phyloP scores from a whole-genome alignment of 441 rosid species.

The Gossypium gossypioides region DNA sequence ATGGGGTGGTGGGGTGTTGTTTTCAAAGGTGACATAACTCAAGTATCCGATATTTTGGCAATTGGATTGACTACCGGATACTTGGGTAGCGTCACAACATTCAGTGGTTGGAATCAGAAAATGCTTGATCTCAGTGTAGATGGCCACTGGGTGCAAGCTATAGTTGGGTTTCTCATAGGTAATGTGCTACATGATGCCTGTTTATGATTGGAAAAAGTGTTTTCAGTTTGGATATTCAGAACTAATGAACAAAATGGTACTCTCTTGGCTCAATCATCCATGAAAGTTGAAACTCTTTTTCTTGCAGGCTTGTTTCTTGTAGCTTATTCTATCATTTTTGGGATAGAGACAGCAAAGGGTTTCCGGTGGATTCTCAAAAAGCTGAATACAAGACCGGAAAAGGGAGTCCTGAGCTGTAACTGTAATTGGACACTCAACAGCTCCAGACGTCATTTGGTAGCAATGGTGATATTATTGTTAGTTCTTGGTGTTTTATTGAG shows the following conservation, averaged over 20 bases:
- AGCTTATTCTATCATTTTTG: constrained; percentile 58
- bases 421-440: constrained; percentile 35
- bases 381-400: constrained; percentile 14
- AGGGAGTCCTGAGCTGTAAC: background rate
- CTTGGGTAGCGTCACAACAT: constrained; percentile 80
- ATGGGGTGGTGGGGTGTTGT: constrained; percentile 95
- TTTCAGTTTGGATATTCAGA: background rate
- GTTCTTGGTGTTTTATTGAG: constrained; percentile 37
- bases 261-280: background rate
- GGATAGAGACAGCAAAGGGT: constrained; percentile 74
- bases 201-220: background rate
- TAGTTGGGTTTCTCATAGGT: constrained; percentile 67
- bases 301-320: constrained; percentile 68
- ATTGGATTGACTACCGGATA: constrained; percentile 77
- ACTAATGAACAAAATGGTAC: background rate
- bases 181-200: constrained; percentile 10
- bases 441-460: constrained; percentile 32
- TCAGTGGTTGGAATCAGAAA: constrained; percentile 90
- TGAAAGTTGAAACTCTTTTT: background rate
- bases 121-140: constrained; percentile 71
- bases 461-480: constrained; percentile 31
- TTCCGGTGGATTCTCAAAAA: constrained; percentile 41
- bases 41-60: constrained; percentile 54
- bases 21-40: constrained; percentile 59
- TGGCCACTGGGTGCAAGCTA: constrained; percentile 62